A percentile compares a stretch with the other conserved stretches of the same genome.
phyloP scores from a whole-genome alignment of 73 alveolate genomes.

The Tetrahymena borealis region DNA sequence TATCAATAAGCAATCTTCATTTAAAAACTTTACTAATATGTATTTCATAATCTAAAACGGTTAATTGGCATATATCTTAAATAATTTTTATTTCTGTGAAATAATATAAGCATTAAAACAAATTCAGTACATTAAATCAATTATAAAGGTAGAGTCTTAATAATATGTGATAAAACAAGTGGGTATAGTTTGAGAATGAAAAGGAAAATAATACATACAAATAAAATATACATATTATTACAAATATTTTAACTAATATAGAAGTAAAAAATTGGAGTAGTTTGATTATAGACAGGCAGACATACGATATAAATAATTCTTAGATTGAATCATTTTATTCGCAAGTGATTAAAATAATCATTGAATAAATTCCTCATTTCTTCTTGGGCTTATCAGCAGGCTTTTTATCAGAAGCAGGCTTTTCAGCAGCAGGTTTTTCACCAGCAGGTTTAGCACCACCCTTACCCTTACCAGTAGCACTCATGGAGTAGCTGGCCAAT shows the following conservation, averaged over 20 bases:
- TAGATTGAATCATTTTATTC: neutral
- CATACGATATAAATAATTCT: neutral
- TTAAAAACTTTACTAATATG: too few relatives aligned
- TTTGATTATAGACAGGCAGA: neutral
- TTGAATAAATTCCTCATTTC: neutral
- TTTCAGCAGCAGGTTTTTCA: slow-evolving; percentile 1
- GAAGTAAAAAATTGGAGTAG: neutral
- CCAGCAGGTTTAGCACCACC: neutral
- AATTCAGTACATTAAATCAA: too few relatives aligned
- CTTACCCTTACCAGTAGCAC: neutral
- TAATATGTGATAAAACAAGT: too few relatives aligned
- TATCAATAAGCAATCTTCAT: too few relatives aligned
- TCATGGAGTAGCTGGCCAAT: neutral
- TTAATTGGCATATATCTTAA: too few relatives aligned
- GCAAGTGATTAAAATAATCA: neutral
- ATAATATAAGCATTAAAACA: too few relatives aligned
- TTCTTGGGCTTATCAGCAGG: slow-evolving; percentile 2
- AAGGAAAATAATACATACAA: neutral
- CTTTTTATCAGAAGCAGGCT: neutral
- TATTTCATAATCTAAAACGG: too few relatives aligned
- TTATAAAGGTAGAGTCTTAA: too few relatives aligned
- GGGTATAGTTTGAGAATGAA: neutral
- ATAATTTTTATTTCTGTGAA: too few relatives aligned
- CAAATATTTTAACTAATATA: neutral
- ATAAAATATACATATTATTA: neutral